Percentiles rank a stretch among this genome's conserved stretches.
phyloP scores from a whole-genome alignment of 495 filamentous ascomycete species.

The Margaritispora aquatica region DNA sequence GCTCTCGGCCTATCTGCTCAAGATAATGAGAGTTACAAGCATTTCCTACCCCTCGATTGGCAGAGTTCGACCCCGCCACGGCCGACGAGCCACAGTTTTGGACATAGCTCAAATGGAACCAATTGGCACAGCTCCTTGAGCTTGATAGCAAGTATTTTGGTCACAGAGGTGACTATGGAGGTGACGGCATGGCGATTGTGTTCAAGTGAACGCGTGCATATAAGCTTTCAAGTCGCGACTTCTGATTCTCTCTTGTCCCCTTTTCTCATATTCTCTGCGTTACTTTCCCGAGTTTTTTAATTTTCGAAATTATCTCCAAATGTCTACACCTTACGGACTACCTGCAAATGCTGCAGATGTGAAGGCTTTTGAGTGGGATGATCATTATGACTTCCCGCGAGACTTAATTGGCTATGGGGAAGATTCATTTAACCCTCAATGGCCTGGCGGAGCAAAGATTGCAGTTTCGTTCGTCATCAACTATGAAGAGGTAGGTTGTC shows the following conservation, averaged over 20 bases:
- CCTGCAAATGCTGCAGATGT: conserved; percentile 13
- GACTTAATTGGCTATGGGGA: conserved; percentile 28
- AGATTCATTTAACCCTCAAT: conserved; percentile 28
- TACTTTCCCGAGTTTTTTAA: background rate
- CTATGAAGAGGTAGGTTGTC: conserved; percentile 28
- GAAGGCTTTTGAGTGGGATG: conserved; percentile 20
- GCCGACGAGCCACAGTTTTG: conserved; percentile 2
- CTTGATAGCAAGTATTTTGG: conserved; percentile 1
- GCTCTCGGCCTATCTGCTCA: conserved; percentile 1
- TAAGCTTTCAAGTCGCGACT: conserved; percentile 1
- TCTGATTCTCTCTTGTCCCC: background rate
- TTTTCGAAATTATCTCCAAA: conserved; percentile 7
- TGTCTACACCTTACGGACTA: conserved; percentile 19
- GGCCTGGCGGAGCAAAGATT: conserved; percentile 33
- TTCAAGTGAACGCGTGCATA: conserved; percentile 2
- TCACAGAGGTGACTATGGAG: background rate
- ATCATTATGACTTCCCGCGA: conserved; percentile 16
- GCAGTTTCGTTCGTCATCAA: conserved; percentile 33
- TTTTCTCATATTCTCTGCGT: background rate
- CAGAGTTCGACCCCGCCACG: background rate
- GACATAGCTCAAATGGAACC: background rate
- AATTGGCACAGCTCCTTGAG: background rate
- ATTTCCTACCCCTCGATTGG: conserved; percentile 5
- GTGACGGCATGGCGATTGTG: background rate
- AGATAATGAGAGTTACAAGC: background rate